These are phyloP conservation scores for Penicillium brasilianum DNA, from an alignment of 2,329 filamentous ascomycete species.

Conservation along the genomic window DNA sequence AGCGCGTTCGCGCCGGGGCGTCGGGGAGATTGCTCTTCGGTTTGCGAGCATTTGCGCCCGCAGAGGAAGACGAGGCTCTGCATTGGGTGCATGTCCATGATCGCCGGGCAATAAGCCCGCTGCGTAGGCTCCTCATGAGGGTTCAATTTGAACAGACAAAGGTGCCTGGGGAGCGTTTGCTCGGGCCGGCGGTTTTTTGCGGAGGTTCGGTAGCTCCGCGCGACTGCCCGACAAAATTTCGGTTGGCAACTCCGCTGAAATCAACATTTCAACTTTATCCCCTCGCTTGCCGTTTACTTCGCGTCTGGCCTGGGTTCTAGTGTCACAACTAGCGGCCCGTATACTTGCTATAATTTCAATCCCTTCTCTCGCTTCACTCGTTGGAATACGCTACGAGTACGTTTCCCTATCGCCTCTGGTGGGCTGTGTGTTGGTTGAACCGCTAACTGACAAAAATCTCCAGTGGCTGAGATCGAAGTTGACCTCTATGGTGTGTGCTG, in stretches of 20 bases:
- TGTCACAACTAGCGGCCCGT: background rate
- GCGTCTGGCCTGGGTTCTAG: background rate
- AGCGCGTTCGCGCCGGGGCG: conserved; percentile 75
- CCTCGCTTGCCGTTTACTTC: conserved; percentile 7
- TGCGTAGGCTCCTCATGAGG: conserved; percentile 38
- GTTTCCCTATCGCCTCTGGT: background rate
- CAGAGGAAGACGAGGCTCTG: conserved; percentile 40
- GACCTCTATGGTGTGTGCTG: conserved; percentile 65
- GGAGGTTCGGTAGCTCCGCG: conserved; percentile 30
- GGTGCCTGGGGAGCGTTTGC: background rate
- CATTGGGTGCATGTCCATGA: conserved; percentile 46
- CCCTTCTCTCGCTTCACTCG: background rate
- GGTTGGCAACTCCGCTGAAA: conserved; percentile 21
- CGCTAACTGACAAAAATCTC: conserved; percentile 27
- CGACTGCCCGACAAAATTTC: conserved; percentile 34
- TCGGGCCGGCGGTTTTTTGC: conserved; percentile 21
- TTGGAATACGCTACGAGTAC: conserved; percentile 13
- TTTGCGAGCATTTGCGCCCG: conserved; percentile 36
- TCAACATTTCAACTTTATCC: conserved; percentile 14
- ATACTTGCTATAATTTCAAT: background rate
- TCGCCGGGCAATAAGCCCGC: conserved; percentile 35
- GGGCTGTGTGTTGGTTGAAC: conserved; percentile 10
- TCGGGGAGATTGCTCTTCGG: conserved; percentile 50
- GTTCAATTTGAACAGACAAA: background rate
- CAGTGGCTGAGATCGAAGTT: conserved; percentile 49